Evolutionary conservation across 2,329 filamentous ascomycete genomes (phyloP), one percentile per base, ranked within the genome.

Genomic region (Fusarium gaditjirri): DNA sequence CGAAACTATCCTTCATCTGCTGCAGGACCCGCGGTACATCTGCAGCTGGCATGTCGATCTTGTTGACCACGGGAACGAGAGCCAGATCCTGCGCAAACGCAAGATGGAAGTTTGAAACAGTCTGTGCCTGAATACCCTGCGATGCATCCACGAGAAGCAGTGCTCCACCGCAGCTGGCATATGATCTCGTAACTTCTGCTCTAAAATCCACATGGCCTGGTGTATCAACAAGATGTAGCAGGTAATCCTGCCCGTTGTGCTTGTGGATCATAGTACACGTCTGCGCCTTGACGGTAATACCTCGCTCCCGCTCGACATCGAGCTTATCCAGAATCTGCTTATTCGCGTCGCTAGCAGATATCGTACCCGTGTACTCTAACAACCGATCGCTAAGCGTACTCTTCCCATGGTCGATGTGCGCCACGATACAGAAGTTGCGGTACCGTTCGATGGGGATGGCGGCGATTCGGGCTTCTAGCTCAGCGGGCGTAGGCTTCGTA

Each of bases 351-450:
- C 94, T 94, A 1, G 93, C 88, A 75, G 93, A 85, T 72, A 99
- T 98, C 11, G 95, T 98, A 25, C 96, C 95, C 2, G 96, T 99
- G 72, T 97, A 86, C 86, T 99, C 96, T 70, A 99, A 88, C 59
- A 99, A 85, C 6, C 96, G 92, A 79, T 99, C 96, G 74, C 92
- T 95, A 58, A 99, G 90, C 8, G 96, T 99, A 80, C 93, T 97
- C 83, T 99, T 99, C 78, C 96, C 96, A 90, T 99, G 96, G 81
- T 99, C 96, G 80, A 99, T 97, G 81, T 99, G 96, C 14, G 96
- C 96, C 56, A 99, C 95, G 78, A 99, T 98, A 83, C 96, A 99
- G 81, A 99, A 99, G 82, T 99, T 99, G 71, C 96, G 92, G 75
- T 90, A 95, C 25, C 93, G 89, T 63, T 92, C 90, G 77, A 95